Conservation (phyloP, 1,139 yeast genomes). For the Saccharomyces uvarum region DNA sequence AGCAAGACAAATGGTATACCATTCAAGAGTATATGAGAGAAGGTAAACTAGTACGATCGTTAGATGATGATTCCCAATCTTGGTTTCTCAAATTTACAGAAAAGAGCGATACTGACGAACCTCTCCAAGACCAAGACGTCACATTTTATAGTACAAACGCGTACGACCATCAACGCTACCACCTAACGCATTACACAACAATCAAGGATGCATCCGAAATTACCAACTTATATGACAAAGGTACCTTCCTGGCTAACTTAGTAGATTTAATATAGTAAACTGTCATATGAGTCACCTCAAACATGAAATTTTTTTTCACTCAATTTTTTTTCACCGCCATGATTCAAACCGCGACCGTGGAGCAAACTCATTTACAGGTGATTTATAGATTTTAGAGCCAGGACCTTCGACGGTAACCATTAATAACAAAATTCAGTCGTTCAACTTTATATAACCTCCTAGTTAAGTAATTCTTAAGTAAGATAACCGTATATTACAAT, state of each 20-base stretch:
- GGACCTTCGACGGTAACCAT: background rate
- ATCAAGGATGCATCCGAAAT: slow-evolving; percentile 14
- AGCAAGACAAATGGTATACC: slow-evolving; percentile 74
- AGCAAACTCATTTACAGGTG: background rate
- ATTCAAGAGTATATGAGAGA: slow-evolving; percentile 53
- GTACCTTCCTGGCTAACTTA: slow-evolving; percentile 18
- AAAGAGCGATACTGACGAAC: slow-evolving; percentile 3
- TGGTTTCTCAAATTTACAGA: background rate
- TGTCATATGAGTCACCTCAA: background rate
- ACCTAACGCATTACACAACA: slow-evolving; percentile 11
- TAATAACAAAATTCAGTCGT: background rate
- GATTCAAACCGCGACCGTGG: background rate
- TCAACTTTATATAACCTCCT: background rate
- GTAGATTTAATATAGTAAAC: slow-evolving; percentile 7
- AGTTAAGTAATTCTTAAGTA: background rate
- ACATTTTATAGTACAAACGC: slow-evolving; percentile 28
- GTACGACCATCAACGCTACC: slow-evolving; percentile 21
- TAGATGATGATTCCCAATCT: slow-evolving; percentile 3
- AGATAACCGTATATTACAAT: slow-evolving; percentile 2
- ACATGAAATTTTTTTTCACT: background rate
- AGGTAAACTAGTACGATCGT: slow-evolving; percentile 33
- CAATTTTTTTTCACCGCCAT: background rate
- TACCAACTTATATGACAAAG: slow-evolving; percentile 24
- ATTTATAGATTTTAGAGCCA: background rate
- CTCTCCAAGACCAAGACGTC: background rate